Evolutionary conservation across 176 grass and related monocot genomes (phyloP), one percentile per base, ranked within the genome.

Genomic region (Olyra latifolia): DNA sequence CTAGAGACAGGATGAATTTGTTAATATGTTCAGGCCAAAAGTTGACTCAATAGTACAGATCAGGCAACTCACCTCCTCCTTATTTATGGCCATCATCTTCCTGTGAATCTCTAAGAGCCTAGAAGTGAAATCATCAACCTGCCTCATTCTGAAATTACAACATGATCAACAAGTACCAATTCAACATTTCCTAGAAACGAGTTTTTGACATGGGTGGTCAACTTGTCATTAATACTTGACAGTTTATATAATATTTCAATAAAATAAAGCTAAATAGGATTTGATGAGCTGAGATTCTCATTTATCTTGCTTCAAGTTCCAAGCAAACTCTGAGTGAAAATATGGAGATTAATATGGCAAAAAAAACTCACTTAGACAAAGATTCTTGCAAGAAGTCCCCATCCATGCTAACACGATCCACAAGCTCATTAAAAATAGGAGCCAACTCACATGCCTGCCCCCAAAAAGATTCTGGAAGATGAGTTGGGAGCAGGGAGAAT

Each of bases 81-180:
- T 98, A 78, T 98, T 93, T 28, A 85, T 52, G 38, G 44, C 85
- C 86, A 98, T 85, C 90, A 98, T 98, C 84, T 89, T 87, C 49
- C 72, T 86, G 47, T 98, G 92, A 88, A 98, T 98, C 58, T 95
- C 90, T 72, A 98, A 78, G 40, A 98, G 92, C 75, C 90, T 95
- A 62, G 86, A 81, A 60, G 92, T 95, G 84, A 98, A 98, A 86
- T 83, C 83, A 78, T 95, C 92, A 44, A 91, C 92, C 54, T 91
- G 75, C 54, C 82, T 98, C 42, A 92, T 98, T 91, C 92, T 98
- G 78, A 87, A 85, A 87, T 46, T 46, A 64, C 52, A 94, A 24
- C 3, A 82, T 32, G 30, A 50, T 50, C 11, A 53, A 42, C 47
- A 5, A 56, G 7, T 17, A 43, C 48, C 7, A 68, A 39, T 46